Base-by-base conservation (phyloP, 2,329 filamentous ascomycete genomes). In the Phialemoniopsis sp. region DNA sequence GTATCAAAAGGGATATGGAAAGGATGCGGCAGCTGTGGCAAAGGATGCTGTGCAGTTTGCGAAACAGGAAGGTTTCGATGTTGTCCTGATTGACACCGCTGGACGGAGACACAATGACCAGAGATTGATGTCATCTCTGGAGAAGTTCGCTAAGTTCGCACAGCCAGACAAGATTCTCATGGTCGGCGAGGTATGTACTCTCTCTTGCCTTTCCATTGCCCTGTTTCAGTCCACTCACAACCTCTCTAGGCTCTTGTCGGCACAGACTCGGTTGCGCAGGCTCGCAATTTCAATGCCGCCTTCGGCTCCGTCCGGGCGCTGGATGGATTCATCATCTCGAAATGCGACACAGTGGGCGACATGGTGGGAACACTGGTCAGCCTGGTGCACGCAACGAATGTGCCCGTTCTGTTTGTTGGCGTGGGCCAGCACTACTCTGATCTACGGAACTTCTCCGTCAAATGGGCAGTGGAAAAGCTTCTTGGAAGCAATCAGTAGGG, bases 321-420 rank as follows among this genome's bases (percentile, higher is more conserved):
- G 29, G 94, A 98, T 64, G 93, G 93, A 6, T 98, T 98, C 64
- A 95, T 98, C 58, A 96, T 98, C 53, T 91, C 85, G 44, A 98
- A 98, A 66, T 97, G 93, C 61, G 93, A 98, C 67, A 98, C 93
- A 0, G 94, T 98, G 29, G 94, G 93, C n/a, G 91, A 96, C 66
- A 97, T 97, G 90, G 89, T 96, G 32, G 89, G 78, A 51, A 96
- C 91, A 3, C 71, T 98, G 47, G 93, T 98, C 46, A 95, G 88
- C 59, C 91, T 98, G 72, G 91, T 98, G 30, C 91, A 97, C 66
- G 91, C 93, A 4, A 98, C 94, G 4, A 89, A 91, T 19, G 94
- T 98, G 34, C 94, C 94, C 0, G 89, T 98, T 15, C 76, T 97
- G 10, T 98, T 98, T 58, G 76, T 98, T 49, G 93, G 78, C 41